Evolutionary conservation across 2,329 filamentous ascomycete genomes (phyloP).

Genomic region (Penicillium sp.): DNA sequence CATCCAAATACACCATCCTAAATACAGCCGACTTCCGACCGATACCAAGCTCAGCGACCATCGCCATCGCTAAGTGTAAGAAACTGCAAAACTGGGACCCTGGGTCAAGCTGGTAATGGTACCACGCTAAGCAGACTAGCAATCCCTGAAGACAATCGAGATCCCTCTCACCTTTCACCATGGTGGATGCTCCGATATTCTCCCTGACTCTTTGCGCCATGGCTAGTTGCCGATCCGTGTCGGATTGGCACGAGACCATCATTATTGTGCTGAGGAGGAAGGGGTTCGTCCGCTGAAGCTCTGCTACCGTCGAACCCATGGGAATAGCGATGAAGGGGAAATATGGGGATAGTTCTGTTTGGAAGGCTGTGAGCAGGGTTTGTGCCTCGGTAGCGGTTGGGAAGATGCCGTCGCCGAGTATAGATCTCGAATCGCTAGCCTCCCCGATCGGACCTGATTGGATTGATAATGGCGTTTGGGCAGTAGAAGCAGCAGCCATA

Average conservation of each 20-base stretch:
- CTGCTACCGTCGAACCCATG: conserved; percentile 17
- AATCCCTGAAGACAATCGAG: conserved; percentile 56
- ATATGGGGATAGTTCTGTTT: conserved; percentile 24
- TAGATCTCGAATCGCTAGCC: background rate
- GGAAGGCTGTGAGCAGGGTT: conserved; percentile 18
- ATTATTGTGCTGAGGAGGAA: conserved; percentile 29
- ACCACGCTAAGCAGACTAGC: conserved; percentile 55
- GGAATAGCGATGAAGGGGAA: conserved; percentile 35
- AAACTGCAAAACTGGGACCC: conserved; percentile 56
- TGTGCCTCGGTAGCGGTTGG: conserved; percentile 20
- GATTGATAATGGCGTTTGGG: conserved; percentile 19
- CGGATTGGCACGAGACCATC: conserved; percentile 24
- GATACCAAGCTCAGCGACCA: conserved; percentile 52
- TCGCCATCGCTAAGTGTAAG: conserved; percentile 53
- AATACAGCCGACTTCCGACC: background rate
- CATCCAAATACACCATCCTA: background rate
- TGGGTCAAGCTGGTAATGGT: conserved; percentile 20
- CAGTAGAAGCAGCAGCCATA: conserved; percentile 31
- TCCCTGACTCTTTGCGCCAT: conserved; percentile 20
- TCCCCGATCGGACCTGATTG: background rate
- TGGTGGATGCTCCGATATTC: conserved; percentile 49
- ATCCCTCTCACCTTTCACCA: conserved; percentile 48
- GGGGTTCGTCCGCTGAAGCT: conserved; percentile 28
- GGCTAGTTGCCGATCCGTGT: conserved; percentile 21
- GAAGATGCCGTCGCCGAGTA: background rate